These are phyloP conservation scores for Tubosaeta sp. DNA, from an alignment of 768 basidiomycete species.

Conservation along the genomic window DNA sequence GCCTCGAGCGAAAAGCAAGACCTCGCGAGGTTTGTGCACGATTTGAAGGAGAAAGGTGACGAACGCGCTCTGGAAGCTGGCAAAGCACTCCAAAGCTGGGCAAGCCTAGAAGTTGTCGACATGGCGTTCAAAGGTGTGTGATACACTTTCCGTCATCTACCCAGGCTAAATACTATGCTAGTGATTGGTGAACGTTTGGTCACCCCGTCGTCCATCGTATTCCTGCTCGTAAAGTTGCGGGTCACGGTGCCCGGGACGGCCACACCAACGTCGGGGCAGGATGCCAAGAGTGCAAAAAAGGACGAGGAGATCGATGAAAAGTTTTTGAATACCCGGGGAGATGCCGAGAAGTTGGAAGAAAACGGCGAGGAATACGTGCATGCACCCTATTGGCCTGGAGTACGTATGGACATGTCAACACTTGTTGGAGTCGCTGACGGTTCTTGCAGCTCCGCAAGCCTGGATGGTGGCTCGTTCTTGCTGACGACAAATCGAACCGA, in stretches of 20 bases:
- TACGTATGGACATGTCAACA: conserved; percentile 34
- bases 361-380: conserved; percentile 65
- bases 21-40: conserved; percentile 13
- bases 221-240: conserved; percentile 79
- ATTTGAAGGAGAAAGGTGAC: conserved; percentile 17
- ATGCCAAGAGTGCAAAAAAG: conserved; percentile 39
- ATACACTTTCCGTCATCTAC: neutral
- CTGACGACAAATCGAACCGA: conserved; percentile 79
- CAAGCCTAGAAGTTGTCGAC: conserved; percentile 72
- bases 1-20: conserved; percentile 22
- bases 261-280: conserved; percentile 31
- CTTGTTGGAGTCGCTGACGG: neutral
- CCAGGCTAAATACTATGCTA: conserved; percentile 26
- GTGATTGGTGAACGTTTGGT: conserved; percentile 90
- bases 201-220: conserved; percentile 85
- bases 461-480: conserved; percentile 88
- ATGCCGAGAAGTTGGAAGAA: conserved; percentile 57
- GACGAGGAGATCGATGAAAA: conserved; percentile 65
- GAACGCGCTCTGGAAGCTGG: conserved; percentile 27
- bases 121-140: conserved; percentile 78
- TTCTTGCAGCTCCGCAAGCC: conserved; percentile 72
- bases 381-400: conserved; percentile 89
- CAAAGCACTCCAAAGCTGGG: conserved; percentile 68
- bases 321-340: conserved; percentile 60
- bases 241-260: conserved; percentile 50